Evolutionary conservation across 2,329 filamentous ascomycete genomes (phyloP).

Genomic region (Tolypocladium capitatum): DNA sequence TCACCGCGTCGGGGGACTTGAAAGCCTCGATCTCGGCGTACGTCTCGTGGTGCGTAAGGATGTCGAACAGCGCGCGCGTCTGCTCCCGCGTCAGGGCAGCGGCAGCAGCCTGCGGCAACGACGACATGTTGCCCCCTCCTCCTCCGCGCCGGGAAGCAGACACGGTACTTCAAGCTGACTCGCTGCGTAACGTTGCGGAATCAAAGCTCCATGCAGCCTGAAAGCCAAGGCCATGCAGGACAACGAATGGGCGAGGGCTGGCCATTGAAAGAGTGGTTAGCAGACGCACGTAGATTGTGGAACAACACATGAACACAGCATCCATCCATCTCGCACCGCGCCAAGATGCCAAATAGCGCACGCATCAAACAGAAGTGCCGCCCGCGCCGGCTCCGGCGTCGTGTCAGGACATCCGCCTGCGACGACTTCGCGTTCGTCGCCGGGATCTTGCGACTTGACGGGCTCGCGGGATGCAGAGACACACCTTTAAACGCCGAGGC

Average conservation of each 20-base stretch:
- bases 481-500: not conserved
- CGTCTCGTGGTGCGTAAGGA: constrained; percentile 45
- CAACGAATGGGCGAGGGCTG: not conserved
- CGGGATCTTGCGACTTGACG: not conserved
- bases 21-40: constrained; percentile 61
- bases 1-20: constrained; percentile 50
- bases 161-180: not conserved
- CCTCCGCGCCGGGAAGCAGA: not conserved
- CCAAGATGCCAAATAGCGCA: too few relatives aligned
- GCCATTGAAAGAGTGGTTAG: not conserved
- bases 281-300: not conserved
- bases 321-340: not conserved
- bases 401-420: too few relatives aligned
- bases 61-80: constrained; percentile 41
- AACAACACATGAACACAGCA: not conserved
- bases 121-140: not conserved
- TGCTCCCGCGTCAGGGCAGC: constrained; percentile 23
- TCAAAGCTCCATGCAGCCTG: not conserved
- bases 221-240: not conserved
- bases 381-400: not conserved
- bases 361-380: not conserved
- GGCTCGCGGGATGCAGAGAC: not conserved
- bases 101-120: not conserved
- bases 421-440: not conserved
- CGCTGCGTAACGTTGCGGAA: not conserved